phyloP scores from a whole-genome alignment of 2,329 filamentous ascomycete species.

The Colletotrichum sp. region DNA sequence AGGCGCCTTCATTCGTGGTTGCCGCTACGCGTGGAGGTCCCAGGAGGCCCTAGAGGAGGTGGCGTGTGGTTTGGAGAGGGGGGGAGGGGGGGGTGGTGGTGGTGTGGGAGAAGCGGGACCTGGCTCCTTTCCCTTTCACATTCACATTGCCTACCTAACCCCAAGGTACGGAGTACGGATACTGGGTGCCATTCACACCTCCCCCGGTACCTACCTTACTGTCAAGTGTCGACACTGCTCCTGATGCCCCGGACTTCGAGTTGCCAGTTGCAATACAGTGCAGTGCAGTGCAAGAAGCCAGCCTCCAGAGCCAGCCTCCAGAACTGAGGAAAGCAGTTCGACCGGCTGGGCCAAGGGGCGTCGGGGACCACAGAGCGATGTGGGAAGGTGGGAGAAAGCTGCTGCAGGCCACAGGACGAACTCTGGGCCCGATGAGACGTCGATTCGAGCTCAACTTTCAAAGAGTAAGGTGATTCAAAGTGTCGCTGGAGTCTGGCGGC shows the following conservation, averaged over 20 bases:
- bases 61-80: neutral
- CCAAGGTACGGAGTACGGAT: neutral
- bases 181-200: neutral
- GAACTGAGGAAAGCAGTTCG: neutral
- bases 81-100: neutral
- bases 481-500: neutral
- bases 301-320: neutral
- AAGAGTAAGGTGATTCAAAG: neutral
- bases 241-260: neutral
- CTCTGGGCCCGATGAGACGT: neutral
- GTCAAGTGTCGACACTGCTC: neutral
- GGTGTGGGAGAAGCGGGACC: neutral
- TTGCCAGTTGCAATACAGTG: neutral
- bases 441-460: neutral
- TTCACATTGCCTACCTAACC: neutral
- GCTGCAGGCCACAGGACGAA: neutral
- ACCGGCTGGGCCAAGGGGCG: neutral
- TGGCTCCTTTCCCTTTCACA: neutral
- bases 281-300: neutral
- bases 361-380: neutral
- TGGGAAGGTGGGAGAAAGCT: neutral
- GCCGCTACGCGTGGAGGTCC: constrained; percentile 4
- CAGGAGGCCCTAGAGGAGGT: neutral
- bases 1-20: constrained; percentile 13
- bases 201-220: neutral